These are phyloP conservation scores for Dothidotthia symphoricarpi DNA, from an alignment of 2,329 filamentous ascomycete genomes.

Conservation along the genomic window DNA sequence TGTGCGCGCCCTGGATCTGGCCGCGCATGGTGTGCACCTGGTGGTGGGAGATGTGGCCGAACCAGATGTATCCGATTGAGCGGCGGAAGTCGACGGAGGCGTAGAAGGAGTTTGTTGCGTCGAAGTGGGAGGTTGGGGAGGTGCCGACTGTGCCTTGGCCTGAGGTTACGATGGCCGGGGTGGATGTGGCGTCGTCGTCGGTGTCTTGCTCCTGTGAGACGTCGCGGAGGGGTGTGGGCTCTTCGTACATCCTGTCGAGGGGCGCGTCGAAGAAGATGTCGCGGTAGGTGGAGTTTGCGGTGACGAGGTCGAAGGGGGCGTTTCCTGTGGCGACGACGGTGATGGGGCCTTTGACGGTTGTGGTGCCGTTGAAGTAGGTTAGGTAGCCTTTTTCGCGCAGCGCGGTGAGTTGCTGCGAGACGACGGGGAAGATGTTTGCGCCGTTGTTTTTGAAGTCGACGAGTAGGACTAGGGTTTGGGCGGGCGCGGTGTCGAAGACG, in stretches of 20 bases:
- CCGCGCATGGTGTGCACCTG: constrained; percentile 51
- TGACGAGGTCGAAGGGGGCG: constrained; percentile 50
- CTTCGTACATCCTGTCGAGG: constrained; percentile 39
- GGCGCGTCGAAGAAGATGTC: constrained; percentile 59
- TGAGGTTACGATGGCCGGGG: constrained; percentile 5
- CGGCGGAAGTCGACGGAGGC: constrained; percentile 59
- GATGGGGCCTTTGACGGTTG: constrained; percentile 45
- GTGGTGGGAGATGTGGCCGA: constrained; percentile 46
- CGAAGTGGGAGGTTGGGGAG: constrained; percentile 36
- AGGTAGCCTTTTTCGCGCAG: constrained; percentile 53
- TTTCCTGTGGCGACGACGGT: constrained; percentile 57
- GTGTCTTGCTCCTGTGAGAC: neutral
- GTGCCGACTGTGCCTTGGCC: constrained; percentile 51
- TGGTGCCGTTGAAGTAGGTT: constrained; percentile 51
- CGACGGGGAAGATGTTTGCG: constrained; percentile 36
- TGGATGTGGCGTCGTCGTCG: constrained; percentile 3
- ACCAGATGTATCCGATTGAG: constrained; percentile 54
- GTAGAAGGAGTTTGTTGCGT: constrained; percentile 62
- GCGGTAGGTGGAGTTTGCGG: constrained; percentile 49
- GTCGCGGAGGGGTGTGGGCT: constrained; percentile 5
- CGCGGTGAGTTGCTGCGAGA: constrained; percentile 45
- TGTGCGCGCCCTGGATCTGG: constrained; percentile 54
- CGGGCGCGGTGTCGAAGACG: constrained; percentile 52
- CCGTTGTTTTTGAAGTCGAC: constrained; percentile 52
- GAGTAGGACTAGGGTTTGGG: constrained; percentile 52